Base-by-base conservation (phyloP, 345 rosid genomes). In the Microthlaspi erraticum region DNA sequence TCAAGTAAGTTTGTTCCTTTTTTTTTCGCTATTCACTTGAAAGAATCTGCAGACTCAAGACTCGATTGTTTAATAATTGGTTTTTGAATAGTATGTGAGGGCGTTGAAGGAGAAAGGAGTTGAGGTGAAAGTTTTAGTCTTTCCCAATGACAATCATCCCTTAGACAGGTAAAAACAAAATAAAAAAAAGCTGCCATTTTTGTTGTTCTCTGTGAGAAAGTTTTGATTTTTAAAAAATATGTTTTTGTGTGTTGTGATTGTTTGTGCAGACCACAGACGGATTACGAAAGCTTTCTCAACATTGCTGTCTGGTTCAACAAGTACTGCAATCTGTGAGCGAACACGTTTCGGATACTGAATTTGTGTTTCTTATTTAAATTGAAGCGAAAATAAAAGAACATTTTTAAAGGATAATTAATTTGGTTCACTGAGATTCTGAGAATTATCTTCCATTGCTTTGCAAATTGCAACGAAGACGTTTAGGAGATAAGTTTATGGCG, bases 101-200 rank as follows among this genome's bases (percentile, higher is more conserved):
- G 96, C 95, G 5, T 70, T 94, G 59, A 91, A 80, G 85, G 96
- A 89, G 83, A 84, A 74, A 72, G 97, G 93, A 13, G 95, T 88
- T 8, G 90, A 85, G 32, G 80, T 84, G 67, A 94, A 94, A 80
- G 63, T 83, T 38, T 70, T 91, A 3, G 12, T 82, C 52, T 94
- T 89, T 73, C 98, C 98, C 2, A 73, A 84, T 2, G 98, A 88
- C 60, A 80, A 77, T 72, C 99, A 94, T 77, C 80, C 73, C 41
- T 77, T 94, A 42, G 86, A 91, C 31, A 88, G 83, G 96, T 94
- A 83, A 64, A 67, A 55, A 55, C 2, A 23, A 23, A 23, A 23
- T n/a, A 17, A 2, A 7, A 46, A 42, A 16, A 72, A 54, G 56
- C 45, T 43, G 1, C 20, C 34, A 4, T 0, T 18, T 13, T 10